Evolutionary conservation across 805 yeast genomes (phyloP).

Genomic region (Kazachstania psychrophila): DNA sequence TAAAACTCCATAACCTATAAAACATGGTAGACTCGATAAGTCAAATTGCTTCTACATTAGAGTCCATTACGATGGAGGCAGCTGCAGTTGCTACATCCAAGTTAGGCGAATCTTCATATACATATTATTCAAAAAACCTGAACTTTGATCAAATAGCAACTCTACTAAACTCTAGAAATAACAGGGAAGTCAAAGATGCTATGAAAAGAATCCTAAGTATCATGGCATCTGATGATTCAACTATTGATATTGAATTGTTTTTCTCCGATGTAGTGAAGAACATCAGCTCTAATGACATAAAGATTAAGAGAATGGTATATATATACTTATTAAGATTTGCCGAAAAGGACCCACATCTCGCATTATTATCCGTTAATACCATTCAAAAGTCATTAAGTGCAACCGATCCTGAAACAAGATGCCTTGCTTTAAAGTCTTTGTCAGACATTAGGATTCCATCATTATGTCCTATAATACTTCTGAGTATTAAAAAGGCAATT

Average conservation of each 20-base stretch:
- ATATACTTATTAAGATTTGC: slow-evolving; percentile 68
- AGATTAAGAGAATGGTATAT: slow-evolving; percentile 67
- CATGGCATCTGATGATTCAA: slow-evolving; percentile 34
- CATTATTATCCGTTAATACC: slow-evolving; percentile 81
- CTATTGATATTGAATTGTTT: slow-evolving; percentile 35
- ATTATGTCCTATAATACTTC: slow-evolving; percentile 65
- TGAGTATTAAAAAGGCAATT: slow-evolving; percentile 60
- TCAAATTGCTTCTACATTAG: slow-evolving; percentile 60
- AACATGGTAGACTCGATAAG: slow-evolving; percentile 49
- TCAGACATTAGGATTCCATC: slow-evolving; percentile 78
- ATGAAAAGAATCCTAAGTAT: slow-evolving; percentile 45
- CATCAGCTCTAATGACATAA: slow-evolving; percentile 56
- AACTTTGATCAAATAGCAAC: slow-evolving; percentile 59
- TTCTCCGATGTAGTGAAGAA: slow-evolving; percentile 89
- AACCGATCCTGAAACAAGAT: slow-evolving; percentile 55
- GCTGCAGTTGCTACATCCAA: slow-evolving; percentile 69
- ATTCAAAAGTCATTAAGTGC: slow-evolving; percentile 77
- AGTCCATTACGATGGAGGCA: slow-evolving; percentile 71
- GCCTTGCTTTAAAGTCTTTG: slow-evolving; percentile 67
- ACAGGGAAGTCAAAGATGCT: slow-evolving; percentile 53
- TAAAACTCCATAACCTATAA: no score
- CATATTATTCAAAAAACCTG: slow-evolving; percentile 33
- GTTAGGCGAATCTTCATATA: slow-evolving; percentile 50
- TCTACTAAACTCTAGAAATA: slow-evolving; percentile 58
- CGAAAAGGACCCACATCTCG: slow-evolving; percentile 79